These are phyloP conservation scores for Phytopythium vexans DNA, from an alignment of 352 stramenopile genomes.

Conservation along the genomic window DNA sequence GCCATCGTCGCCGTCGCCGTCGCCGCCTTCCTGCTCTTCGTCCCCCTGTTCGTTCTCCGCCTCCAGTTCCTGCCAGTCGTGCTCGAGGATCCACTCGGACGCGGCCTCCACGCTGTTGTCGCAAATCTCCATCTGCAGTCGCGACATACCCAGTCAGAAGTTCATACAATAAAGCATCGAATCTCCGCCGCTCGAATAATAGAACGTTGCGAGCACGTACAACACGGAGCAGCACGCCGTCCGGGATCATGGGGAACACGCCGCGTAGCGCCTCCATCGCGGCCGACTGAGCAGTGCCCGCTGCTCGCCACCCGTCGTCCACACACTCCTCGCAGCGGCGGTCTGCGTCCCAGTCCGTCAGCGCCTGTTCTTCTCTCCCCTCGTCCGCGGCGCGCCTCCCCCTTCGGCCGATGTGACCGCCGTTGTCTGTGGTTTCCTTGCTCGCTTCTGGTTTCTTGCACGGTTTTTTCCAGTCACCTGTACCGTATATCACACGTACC, in stretches of 20 bases:
- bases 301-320: too few species aligned
- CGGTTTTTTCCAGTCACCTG: too few species aligned
- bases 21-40: conserved; percentile 1
- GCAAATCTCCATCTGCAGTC: conserved; percentile 45
- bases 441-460: too few species aligned
- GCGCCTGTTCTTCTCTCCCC: too few species aligned
- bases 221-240: conserved; percentile 26
- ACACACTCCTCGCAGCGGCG: too few species aligned
- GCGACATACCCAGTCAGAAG: conserved; percentile 1
- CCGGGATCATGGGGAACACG: conserved; percentile 40
- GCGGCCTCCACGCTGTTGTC: conserved; percentile 46
- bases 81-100: conserved; percentile 55
- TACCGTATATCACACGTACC: too few species aligned
- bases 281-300: too few species aligned
- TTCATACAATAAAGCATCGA: not conserved
- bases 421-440: too few species aligned
- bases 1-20: conserved; percentile 1
- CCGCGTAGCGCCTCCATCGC: conserved; percentile 40
- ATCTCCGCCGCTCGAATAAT: not conserved
- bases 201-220: conserved; percentile 15
- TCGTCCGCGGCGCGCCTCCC: too few species aligned
- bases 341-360: too few species aligned
- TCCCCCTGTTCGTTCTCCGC: conserved; percentile 5
- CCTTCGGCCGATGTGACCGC: too few species aligned
- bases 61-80: conserved; percentile 52